Conservation (phyloP, 139 green algal species). For the Picochlorum costavermella region DNA sequence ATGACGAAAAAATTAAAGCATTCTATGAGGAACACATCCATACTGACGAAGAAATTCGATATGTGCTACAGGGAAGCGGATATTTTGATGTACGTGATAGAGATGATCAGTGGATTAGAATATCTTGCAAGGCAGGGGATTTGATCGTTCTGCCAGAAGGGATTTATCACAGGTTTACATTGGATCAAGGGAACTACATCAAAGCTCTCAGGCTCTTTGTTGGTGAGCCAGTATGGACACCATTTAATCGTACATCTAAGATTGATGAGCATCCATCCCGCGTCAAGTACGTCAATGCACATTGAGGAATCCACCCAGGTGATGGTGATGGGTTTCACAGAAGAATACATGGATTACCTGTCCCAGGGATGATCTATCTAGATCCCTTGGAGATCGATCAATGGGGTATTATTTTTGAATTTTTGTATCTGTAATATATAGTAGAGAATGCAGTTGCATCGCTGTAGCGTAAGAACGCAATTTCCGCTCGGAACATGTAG, state of each 20-base stretch:
- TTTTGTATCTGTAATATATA: no score
- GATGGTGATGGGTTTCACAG: no score
- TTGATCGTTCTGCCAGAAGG: slow-evolving; percentile 89
- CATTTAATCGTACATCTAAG: slow-evolving; percentile 60
- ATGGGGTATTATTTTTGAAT: no score
- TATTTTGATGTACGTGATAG: slow-evolving; percentile 94
- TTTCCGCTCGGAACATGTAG: background rate
- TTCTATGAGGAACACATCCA: slow-evolving; percentile 97
- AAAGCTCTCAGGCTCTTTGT: slow-evolving; percentile 93
- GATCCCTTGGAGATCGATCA: no score
- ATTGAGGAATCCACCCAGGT: no score
- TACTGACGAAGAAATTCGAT: slow-evolving; percentile 91
- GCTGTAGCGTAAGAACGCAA: background rate
- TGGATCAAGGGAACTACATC: slow-evolving; percentile 79
- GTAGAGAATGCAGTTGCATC: background rate
- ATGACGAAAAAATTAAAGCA: slow-evolving; percentile 88
- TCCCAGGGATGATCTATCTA: no score
- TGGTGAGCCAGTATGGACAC: slow-evolving; percentile 89
- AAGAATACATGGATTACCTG: no score
- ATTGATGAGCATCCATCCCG: slow-evolving; percentile 53
- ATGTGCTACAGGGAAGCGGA: slow-evolving; percentile 67
- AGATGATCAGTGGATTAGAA: slow-evolving; percentile 86
- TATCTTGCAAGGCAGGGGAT: slow-evolving; percentile 64
- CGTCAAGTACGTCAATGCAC: slow-evolving; percentile 39
- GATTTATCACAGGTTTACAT: slow-evolving; percentile 96